phyloP scores from a whole-genome alignment of 768 basidiomycete species.

The Psilocybe sp. region DNA sequence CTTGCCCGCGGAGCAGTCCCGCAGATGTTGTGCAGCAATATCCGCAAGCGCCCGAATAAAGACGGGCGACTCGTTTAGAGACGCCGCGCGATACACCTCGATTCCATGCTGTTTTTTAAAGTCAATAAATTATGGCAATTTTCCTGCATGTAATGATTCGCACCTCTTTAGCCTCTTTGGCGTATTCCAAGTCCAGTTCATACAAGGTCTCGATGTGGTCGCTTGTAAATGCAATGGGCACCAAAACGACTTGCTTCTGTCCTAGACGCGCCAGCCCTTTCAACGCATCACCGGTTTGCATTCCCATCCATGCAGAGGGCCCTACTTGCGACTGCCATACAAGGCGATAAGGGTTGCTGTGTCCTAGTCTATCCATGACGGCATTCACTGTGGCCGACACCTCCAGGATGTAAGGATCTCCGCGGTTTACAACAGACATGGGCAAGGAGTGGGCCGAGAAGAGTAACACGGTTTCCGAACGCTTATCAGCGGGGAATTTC shows the following conservation, averaged over 20 bases:
- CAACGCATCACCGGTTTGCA: conserved; percentile 89
- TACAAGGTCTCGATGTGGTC: conserved; percentile 99
- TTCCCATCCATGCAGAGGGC: conserved; percentile 97
- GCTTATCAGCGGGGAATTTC: conserved; percentile 69
- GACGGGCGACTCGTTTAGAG: conserved; percentile 92
- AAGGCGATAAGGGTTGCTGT: conserved; percentile 85
- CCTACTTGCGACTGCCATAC: conserved; percentile 99
- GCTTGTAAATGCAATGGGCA: conserved; percentile 97
- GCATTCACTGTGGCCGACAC: conserved; percentile 92
- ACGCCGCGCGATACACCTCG: conserved; percentile 84
- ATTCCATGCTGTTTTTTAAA: conserved; percentile 70
- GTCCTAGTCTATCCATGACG: conserved; percentile 83
- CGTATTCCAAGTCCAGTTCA: conserved; percentile 93
- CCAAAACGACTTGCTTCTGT: conserved; percentile 73
- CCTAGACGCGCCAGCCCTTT: conserved; percentile 81
- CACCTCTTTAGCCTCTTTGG: conserved; percentile 87
- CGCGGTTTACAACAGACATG: conserved; percentile 97
- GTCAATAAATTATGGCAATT: conserved; percentile 17
- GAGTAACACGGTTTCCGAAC: conserved; percentile 76
- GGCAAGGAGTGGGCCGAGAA: conserved; percentile 98
- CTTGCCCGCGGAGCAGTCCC: conserved; percentile 53
- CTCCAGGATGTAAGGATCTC: conserved; percentile 95
- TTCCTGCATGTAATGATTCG: conserved; percentile 21
- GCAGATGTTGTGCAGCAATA: conserved; percentile 78
- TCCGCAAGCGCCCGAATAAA: conserved; percentile 95